A percentile compares a stretch with the other conserved stretches of the same genome.
phyloP scores from a whole-genome alignment of 805 yeast species.

The Lachancea mirantina region DNA sequence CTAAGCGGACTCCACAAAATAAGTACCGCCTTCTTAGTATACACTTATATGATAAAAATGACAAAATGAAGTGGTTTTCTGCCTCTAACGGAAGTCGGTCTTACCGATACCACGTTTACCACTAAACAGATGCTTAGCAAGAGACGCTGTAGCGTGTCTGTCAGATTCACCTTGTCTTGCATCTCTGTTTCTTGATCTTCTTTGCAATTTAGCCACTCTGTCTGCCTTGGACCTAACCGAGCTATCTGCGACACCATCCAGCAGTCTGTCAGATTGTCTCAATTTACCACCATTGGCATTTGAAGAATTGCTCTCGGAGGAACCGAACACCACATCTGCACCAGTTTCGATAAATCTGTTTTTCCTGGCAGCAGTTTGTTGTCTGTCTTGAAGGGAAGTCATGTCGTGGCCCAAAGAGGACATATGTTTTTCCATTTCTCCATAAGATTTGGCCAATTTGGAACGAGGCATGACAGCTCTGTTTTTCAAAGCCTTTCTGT shows the following conservation, averaged over 20 bases:
- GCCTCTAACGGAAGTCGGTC: slow-evolving; percentile 76
- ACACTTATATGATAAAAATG: no score
- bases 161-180: slow-evolving; percentile 97
- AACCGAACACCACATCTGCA: slow-evolving; percentile 68
- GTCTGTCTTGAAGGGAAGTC: slow-evolving; percentile 50
- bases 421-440: slow-evolving; percentile 84
- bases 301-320: slow-evolving; percentile 32
- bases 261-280: slow-evolving; percentile 70
- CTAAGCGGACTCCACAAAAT: no score
- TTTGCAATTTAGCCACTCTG: slow-evolving; percentile 78
- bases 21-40: no score
- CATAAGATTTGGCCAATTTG: slow-evolving; percentile 64
- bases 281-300: slow-evolving; percentile 34
- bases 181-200: slow-evolving; percentile 86
- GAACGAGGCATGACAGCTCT: slow-evolving; percentile 88
- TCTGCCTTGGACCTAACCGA: slow-evolving; percentile 76
- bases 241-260: slow-evolving; percentile 81
- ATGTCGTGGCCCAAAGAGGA: slow-evolving; percentile 86
- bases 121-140: slow-evolving; percentile 90
- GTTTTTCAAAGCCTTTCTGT: slow-evolving; percentile 80
- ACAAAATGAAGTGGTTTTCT: no score
- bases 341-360: slow-evolving; percentile 49
- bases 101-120: slow-evolving; percentile 97
- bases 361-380: slow-evolving; percentile 33
- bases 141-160: slow-evolving; percentile 74